phyloP scores from a whole-genome alignment of 257 asterid genomes.

The Solanum raphanifolium region DNA sequence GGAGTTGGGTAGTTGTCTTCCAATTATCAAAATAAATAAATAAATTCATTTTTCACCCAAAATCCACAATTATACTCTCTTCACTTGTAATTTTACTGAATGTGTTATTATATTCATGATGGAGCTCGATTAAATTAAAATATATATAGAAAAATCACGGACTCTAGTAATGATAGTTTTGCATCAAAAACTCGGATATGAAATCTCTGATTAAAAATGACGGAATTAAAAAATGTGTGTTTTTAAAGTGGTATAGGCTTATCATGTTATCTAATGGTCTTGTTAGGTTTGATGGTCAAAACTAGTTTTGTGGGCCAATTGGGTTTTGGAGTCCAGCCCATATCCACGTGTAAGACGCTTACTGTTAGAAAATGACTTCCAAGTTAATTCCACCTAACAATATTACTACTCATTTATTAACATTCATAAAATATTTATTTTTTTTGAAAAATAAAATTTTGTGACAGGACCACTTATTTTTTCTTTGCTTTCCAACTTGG shows the following conservation, averaged over 20 bases:
- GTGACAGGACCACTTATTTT: background rate
- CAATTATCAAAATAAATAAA: background rate
- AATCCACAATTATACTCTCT: background rate
- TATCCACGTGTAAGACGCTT: constrained; percentile 7
- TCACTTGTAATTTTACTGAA: too few relatives aligned
- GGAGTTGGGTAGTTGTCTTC: background rate
- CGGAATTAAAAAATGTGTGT: background rate
- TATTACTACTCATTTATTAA: background rate
- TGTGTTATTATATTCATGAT: background rate
- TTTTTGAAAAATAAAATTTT: too few relatives aligned
- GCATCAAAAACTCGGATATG: background rate
- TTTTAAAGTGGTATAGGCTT: background rate
- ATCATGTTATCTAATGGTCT: background rate
- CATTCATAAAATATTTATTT: background rate
- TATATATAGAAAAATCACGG: accelerated
- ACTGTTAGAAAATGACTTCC: background rate
- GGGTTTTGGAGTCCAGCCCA: constrained; percentile 10
- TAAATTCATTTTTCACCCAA: background rate
- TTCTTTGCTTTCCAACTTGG: too few relatives aligned
- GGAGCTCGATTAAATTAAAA: accelerated
- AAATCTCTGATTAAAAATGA: background rate
- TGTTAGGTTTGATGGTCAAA: background rate
- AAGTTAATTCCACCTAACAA: background rate
- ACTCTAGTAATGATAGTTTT: background rate
- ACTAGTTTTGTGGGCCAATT: constrained; percentile 22